Conservation (phyloP, 345 rosid species). For the Trapa incisa region DNA sequence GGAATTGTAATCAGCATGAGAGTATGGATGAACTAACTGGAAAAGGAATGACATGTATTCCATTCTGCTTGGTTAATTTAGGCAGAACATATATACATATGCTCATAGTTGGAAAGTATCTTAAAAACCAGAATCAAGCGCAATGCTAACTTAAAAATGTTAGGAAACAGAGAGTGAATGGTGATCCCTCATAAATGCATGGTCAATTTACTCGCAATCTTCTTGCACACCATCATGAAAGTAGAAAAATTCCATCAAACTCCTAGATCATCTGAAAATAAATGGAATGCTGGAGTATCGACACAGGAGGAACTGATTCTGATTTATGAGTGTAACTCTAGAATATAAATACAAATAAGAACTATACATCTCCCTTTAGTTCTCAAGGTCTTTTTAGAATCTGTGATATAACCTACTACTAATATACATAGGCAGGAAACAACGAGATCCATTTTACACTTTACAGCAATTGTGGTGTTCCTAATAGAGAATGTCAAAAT, state of each 20-base stretch:
- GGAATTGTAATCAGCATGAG: too few relatives aligned
- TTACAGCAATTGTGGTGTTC: not conserved
- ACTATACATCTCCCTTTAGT: not conserved
- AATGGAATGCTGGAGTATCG: too few relatives aligned
- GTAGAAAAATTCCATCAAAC: not conserved
- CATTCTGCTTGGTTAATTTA: too few relatives aligned
- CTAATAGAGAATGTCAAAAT: not conserved
- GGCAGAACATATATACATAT: too few relatives aligned
- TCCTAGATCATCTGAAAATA: not conserved
- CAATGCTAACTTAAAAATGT: too few relatives aligned
- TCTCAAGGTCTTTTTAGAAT: not conserved
- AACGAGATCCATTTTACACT: not conserved
- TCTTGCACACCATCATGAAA: not conserved
- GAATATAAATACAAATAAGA: not conserved
- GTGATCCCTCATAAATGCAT: not conserved
- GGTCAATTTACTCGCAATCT: not conserved
- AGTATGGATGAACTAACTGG: too few relatives aligned
- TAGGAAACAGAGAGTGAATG: too few relatives aligned
- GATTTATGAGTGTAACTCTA: too few relatives aligned
- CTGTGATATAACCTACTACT: not conserved
- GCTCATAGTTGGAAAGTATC: too few relatives aligned
- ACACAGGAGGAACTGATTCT: too few relatives aligned
- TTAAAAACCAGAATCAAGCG: too few relatives aligned
- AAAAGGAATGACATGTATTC: too few relatives aligned
- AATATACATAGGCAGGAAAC: not conserved